Evolutionary conservation across 768 basidiomycete species (phyloP).

Genomic region (Amanita rimosa): DNA sequence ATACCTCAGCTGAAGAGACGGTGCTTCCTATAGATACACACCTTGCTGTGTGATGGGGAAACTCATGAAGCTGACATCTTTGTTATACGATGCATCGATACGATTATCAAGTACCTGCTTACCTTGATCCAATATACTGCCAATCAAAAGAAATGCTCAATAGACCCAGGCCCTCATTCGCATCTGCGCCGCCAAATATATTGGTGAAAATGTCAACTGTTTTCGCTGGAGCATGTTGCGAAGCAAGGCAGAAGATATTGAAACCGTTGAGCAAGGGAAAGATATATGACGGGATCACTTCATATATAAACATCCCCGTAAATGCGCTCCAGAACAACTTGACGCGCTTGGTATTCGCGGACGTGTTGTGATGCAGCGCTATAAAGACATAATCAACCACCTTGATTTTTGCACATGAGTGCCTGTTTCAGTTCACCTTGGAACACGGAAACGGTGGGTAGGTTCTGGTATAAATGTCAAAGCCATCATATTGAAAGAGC

Average conservation of each 20-base stretch:
- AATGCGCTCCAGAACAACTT: conserved; percentile 43
- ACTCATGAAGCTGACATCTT: conserved; percentile 31
- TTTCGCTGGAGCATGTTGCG: conserved; percentile 30
- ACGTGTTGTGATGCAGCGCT: conserved; percentile 40
- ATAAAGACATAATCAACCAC: not conserved
- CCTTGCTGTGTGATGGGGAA: conserved; percentile 46
- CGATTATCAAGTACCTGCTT: conserved; percentile 6
- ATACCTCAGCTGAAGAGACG: conserved; percentile 1
- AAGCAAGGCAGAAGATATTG: conserved; percentile 50
- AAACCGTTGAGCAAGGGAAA: conserved; percentile 55
- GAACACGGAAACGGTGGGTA: conserved; percentile 49
- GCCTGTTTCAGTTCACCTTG: conserved; percentile 26
- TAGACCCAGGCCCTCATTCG: conserved; percentile 59
- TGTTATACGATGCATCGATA: conserved; percentile 4
- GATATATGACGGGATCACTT: conserved; percentile 43
- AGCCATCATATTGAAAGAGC: not conserved
- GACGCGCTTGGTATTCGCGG: conserved; percentile 33
- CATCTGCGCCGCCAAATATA: conserved; percentile 54
- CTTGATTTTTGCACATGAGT: not conserved
- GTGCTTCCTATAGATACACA: conserved; percentile 8
- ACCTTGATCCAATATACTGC: conserved; percentile 48
- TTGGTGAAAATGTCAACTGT: conserved; percentile 43
- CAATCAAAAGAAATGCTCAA: conserved; percentile 56
- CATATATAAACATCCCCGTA: conserved; percentile 40
- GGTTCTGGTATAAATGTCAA: conserved; percentile 22